Conservation (phyloP, 169 alveolate genomes). For the Pseudocohnilembus persalinus region DNA sequence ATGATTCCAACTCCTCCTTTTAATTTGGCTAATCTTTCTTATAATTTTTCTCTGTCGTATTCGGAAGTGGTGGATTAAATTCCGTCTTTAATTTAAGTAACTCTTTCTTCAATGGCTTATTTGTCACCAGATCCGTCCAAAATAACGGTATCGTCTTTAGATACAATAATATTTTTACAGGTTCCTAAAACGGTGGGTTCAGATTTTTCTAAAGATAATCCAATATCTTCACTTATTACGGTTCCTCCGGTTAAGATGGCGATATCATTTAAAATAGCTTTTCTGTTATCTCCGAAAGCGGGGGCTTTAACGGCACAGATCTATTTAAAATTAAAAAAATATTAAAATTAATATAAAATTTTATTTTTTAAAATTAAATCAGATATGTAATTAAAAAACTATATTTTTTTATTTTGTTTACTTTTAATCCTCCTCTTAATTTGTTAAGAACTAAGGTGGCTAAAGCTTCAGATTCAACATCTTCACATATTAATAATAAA, state of each 20-base stretch:
- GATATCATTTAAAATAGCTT: constrained; percentile 94
- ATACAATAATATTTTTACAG: constrained; percentile 94
- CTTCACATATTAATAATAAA: constrained; percentile 97
- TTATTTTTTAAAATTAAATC: too few species aligned
- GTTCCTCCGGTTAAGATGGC: constrained; percentile 96
- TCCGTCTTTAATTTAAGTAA: constrained; percentile 90
- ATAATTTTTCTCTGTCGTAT: constrained; percentile 94
- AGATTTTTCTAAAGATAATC: constrained; percentile 75
- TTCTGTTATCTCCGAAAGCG: constrained; percentile 98
- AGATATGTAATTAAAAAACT: background rate
- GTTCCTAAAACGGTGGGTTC: constrained; percentile 87
- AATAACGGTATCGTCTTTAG: constrained; percentile 98
- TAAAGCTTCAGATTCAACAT: constrained; percentile 99
- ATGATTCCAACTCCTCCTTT: constrained; percentile 99
- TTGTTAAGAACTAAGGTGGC: constrained; percentile 98
- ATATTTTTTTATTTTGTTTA: too few species aligned
- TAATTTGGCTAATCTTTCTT: constrained; percentile 97
- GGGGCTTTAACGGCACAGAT: constrained; percentile 98
- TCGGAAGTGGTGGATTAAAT: constrained; percentile 90
- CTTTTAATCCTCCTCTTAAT: constrained; percentile 97
- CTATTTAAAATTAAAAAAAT: background rate
- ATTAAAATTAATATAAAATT: too few species aligned
- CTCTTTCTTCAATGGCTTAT: constrained; percentile 89
- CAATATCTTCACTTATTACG: constrained; percentile 92
- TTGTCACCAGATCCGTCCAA: constrained; percentile 96